Evolutionary conservation across 257 asterid species (phyloP), one percentile per base, ranked within the genome.

Genomic region (Petunia secreta): DNA sequence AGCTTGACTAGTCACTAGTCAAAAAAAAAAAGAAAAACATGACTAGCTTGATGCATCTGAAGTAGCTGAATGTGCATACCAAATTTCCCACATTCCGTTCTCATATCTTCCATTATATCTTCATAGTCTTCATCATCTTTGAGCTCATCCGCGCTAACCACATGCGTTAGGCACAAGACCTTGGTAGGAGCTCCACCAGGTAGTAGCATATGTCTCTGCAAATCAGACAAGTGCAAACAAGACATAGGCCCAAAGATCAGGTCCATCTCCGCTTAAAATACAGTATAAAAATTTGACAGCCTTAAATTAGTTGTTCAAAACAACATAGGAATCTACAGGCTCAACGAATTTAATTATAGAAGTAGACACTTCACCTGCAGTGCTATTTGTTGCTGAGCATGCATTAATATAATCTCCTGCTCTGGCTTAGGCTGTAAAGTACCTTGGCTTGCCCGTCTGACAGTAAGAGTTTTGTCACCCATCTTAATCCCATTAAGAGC

Each of bases 391-490:
- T 96, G 99, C 83, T 96, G 99, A 38, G 97, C 98, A 46, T 96
- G 98, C 86, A 92, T 85, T 74, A 96, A 80, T 50, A 94, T 91
- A 64, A 91, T 92, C 87, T 96, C 99, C 90, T 96, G 99, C 84
- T 92, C 99, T 15, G 99, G 99, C 64, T 92, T 94, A 58, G 97
- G 96, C 82, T 93, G 97, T 46, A 90, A 59, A 74, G 97, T 48
- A 78, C 97, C 99, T 83, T 92, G 98, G 87, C 91, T 94, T 48
- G 99, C 99, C 80, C 98, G 99, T 75, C 98, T 88, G 40, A 96
- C 98, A 46, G 98, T 96, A 80, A 96, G 98, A 4, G 98, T 94
- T 86, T 96, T 94, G 82, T 96, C 98, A 5, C 98, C 99, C 98
- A 96, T 94, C 87, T 94, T 96, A 79, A 96, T 96, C 79, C 99